Conservation (phyloP, 2,329 filamentous ascomycete species). For the Eutypella sp. region DNA sequence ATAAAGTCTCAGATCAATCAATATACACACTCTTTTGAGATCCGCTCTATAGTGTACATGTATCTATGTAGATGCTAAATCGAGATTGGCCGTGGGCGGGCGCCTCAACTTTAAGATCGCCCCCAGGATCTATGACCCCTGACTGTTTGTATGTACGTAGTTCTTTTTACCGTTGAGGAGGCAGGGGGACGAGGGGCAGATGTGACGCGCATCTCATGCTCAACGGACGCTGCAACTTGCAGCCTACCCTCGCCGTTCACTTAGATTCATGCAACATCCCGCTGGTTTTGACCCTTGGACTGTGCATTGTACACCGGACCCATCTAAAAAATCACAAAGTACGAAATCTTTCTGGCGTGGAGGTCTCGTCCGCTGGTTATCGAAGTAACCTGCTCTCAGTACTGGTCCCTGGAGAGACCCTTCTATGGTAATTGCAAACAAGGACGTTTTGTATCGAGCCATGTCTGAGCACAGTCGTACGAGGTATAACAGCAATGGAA, state of each 20-base stretch:
- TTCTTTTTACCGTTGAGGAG: slow-evolving; percentile 10
- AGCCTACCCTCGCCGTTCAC: slow-evolving; percentile 1
- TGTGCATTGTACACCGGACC: not conserved
- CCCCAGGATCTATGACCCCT: slow-evolving; percentile 8
- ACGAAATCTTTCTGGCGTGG: not conserved
- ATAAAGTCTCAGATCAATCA: slow-evolving; percentile 13
- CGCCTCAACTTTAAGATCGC: slow-evolving; percentile 13
- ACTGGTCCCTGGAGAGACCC: slow-evolving; percentile 10
- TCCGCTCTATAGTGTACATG: slow-evolving; percentile 7
- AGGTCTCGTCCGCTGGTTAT: not conserved
- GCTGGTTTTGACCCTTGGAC: not conserved
- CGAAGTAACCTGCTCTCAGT: slow-evolving; percentile 13
- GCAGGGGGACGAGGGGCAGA: too few relatives aligned
- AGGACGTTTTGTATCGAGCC: slow-evolving; percentile 12
- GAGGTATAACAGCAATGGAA: slow-evolving; percentile 29
- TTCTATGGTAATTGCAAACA: slow-evolving; percentile 15
- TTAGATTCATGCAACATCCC: not conserved
- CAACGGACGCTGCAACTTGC: slow-evolving; percentile 11
- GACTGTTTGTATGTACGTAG: slow-evolving; percentile 14
- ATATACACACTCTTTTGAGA: slow-evolving; percentile 7
- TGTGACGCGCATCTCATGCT: slow-evolving; percentile 10
- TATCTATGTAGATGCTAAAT: slow-evolving; percentile 16
- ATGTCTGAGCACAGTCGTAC: slow-evolving; percentile 23
- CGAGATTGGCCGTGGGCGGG: slow-evolving; percentile 14
- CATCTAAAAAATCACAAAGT: not conserved